A percentile compares a stretch with the other conserved stretches of the same genome.
phyloP scores from a whole-genome alignment of 768 basidiomycete species.

The Candolleomyces eurysporus region DNA sequence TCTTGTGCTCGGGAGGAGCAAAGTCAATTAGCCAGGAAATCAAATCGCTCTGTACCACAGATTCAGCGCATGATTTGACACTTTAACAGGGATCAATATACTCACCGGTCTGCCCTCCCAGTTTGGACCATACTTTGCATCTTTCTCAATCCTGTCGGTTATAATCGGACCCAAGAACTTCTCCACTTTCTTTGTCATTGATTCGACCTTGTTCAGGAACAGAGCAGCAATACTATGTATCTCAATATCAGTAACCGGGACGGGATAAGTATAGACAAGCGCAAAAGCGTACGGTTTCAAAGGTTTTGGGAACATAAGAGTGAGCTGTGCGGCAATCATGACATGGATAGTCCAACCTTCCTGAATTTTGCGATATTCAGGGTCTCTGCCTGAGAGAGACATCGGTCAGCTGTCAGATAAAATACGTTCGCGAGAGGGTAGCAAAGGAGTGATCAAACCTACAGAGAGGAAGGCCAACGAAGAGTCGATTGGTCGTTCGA shows the following conservation, averaged over 20 bases:
- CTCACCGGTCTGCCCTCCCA: slow-evolving; percentile 11
- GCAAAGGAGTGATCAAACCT: slow-evolving; percentile 9
- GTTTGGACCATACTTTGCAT: slow-evolving; percentile 7
- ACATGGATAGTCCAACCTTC: slow-evolving; percentile 34
- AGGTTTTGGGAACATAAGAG: slow-evolving; percentile 36
- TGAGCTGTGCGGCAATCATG: slow-evolving; percentile 22
- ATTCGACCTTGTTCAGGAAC: background rate
- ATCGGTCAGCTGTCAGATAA: background rate
- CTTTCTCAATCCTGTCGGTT: slow-evolving; percentile 1
- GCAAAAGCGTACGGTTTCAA: slow-evolving; percentile 37
- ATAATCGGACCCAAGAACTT: slow-evolving; percentile 15
- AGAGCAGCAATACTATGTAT: background rate
- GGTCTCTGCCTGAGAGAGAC: slow-evolving; percentile 32
- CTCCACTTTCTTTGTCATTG: background rate
- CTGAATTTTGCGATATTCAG: slow-evolving; percentile 34
- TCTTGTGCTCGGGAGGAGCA: slow-evolving; percentile 24
- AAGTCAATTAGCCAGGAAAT: slow-evolving; percentile 41
- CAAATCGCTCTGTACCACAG: slow-evolving; percentile 34
- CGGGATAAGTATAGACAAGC: background rate
- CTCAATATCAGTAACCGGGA: background rate
- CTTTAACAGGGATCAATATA: no score
- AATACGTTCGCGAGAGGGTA: background rate
- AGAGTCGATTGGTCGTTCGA: slow-evolving; percentile 39
- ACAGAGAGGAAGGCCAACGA: slow-evolving; percentile 49
- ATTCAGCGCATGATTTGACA: no score